Percentiles rank a stretch among this genome's conserved stretches.
These are phyloP conservation scores for Perilla frutescens DNA, from an alignment of 257 asterid species.

Conservation along the genomic window DNA sequence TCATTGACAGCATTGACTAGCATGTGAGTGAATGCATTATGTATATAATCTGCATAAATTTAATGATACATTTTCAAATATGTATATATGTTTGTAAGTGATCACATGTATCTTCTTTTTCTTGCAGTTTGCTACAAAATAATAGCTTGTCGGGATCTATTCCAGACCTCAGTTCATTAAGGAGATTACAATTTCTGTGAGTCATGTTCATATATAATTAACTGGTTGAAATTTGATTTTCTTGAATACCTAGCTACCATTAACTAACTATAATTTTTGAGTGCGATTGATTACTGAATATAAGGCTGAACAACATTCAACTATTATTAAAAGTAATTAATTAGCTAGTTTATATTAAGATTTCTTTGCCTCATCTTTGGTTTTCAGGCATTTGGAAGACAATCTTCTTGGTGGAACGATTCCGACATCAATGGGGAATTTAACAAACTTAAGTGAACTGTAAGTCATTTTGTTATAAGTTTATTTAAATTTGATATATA, in stretches of 20 bases:
- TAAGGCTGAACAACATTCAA: too few species aligned
- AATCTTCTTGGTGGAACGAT: conserved; percentile 67
- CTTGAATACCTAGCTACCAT: background rate
- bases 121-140: conserved; percentile 71
- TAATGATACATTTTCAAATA: background rate
- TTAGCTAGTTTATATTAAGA: too few species aligned
- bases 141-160: conserved; percentile 75
- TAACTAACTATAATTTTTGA: too few species aligned
- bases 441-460: conserved; percentile 60
- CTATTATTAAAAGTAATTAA: too few species aligned
- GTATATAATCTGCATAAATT: conserved; percentile 15
- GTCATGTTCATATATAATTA: conserved; percentile 32
- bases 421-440: conserved; percentile 65
- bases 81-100: conserved; percentile 6
- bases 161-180: conserved; percentile 73
- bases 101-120: conserved; percentile 26
- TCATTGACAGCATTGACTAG: conserved; percentile 70
- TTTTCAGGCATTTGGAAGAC: conserved; percentile 78
- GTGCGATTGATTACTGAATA: too few species aligned
- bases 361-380: background rate
- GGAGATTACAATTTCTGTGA: conserved; percentile 65
- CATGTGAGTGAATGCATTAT: conserved; percentile 56
- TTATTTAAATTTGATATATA: background rate
- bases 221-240: too few species aligned
- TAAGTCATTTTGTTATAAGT: conserved; percentile 45